phyloP scores from a whole-genome alignment of 257 asterid species.

The Misopates orontium region DNA sequence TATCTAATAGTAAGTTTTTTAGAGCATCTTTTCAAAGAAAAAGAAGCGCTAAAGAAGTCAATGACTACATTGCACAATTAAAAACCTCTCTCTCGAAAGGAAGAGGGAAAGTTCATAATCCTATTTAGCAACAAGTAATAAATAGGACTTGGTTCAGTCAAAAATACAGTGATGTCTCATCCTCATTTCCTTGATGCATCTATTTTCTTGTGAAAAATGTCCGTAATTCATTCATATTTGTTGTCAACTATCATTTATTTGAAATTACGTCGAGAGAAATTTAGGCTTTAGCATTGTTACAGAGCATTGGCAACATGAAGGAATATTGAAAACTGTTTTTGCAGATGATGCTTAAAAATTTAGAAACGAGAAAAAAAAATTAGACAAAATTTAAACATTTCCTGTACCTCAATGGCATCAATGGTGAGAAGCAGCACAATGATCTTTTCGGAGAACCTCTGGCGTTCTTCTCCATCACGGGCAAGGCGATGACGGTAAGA shows the following conservation, averaged over 20 bases:
- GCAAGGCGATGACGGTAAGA: constrained; percentile 69
- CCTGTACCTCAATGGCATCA: constrained; percentile 82
- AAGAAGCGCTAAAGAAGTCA: too few species aligned
- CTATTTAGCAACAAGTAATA: constrained; percentile 1
- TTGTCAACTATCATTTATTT: background rate
- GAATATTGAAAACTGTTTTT: too few species aligned
- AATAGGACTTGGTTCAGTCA: background rate
- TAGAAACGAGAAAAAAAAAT: background rate
- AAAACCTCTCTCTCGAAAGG: constrained; percentile 7
- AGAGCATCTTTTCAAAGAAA: background rate
- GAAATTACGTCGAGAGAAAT: background rate
- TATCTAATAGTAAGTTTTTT: too few species aligned
- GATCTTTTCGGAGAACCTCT: constrained; percentile 85
- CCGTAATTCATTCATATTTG: background rate
- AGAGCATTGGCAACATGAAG: too few species aligned
- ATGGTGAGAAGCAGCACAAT: constrained; percentile 90
- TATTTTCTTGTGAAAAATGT: background rate
- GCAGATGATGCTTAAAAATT: background rate
- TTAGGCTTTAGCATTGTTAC: background rate
- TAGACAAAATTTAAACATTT: background rate
- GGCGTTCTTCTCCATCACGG: constrained; percentile 81
- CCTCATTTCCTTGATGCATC: background rate
- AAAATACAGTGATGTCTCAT: background rate
- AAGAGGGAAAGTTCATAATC: background rate
- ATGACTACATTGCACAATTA: background rate